These are phyloP conservation scores for Fraxinus ornus DNA, from an alignment of 305 asterid genomes.

Conservation along the genomic window DNA sequence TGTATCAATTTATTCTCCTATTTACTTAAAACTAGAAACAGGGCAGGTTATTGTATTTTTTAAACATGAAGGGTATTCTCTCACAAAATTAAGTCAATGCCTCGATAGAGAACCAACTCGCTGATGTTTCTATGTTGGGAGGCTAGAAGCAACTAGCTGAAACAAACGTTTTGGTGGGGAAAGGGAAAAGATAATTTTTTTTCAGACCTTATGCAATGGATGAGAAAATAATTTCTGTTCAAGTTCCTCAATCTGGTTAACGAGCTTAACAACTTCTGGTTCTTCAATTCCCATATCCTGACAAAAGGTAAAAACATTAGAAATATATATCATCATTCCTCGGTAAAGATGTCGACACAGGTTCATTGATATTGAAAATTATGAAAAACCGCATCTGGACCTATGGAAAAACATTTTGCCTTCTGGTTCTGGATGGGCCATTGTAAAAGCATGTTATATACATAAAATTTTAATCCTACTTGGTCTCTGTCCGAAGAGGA, in stretches of 20 bases:
- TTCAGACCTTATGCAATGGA: conserved; percentile 73
- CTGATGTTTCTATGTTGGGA: not conserved
- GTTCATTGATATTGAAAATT: conserved; percentile 4
- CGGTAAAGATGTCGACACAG: conserved; percentile 8
- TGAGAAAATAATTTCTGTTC: conserved; percentile 41
- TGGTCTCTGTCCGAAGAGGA: not conserved
- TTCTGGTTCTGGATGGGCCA: not conserved
- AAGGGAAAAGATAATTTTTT: not conserved
- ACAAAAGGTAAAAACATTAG: conserved; percentile 21
- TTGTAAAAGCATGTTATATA: not conserved
- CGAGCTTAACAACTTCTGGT: conserved; percentile 71
- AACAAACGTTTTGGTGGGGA: conserved; percentile 6
- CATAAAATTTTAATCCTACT: not conserved
- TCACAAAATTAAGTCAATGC: not conserved
- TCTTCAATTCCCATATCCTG: conserved; percentile 94
- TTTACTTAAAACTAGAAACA: not conserved
- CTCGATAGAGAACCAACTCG: conserved; percentile 12
- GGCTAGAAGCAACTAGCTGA: conserved; percentile 6
- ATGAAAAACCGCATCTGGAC: not conserved
- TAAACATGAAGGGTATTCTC: not conserved
- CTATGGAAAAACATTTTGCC: not conserved
- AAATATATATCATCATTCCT: not conserved
- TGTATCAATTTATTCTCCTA: not conserved
- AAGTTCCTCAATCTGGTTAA: conserved; percentile 58
- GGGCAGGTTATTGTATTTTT: not conserved